Conservation (phyloP, 2,329 filamentous ascomycete species). For the Clarireedia monteithiana region DNA sequence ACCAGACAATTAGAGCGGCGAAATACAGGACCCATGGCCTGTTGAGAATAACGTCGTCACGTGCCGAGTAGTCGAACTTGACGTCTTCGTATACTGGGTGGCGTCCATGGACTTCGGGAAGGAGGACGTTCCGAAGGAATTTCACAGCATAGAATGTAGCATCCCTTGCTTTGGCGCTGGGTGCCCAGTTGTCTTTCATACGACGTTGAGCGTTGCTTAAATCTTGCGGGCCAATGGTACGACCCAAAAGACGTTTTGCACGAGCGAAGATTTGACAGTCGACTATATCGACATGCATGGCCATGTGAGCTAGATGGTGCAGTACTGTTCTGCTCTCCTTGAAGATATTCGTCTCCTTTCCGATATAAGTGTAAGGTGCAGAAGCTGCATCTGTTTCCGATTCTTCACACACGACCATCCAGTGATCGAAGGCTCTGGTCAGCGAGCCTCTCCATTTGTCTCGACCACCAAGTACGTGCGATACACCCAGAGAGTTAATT, state of each 20-base stretch:
- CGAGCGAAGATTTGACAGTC: slow-evolving; percentile 95
- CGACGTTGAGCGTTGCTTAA: slow-evolving; percentile 70
- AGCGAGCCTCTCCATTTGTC: slow-evolving; percentile 87
- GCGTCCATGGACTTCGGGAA: slow-evolving; percentile 41
- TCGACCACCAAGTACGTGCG: slow-evolving; percentile 71
- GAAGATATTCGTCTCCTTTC: slow-evolving; percentile 58
- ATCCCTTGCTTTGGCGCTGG: slow-evolving; percentile 78
- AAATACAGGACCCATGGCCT: slow-evolving; percentile 95
- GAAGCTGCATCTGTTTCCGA: slow-evolving; percentile 49
- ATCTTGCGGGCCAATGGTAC: slow-evolving; percentile 76
- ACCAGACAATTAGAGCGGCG: slow-evolving; percentile 87
- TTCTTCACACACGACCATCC: slow-evolving; percentile 87
- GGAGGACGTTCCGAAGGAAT: slow-evolving; percentile 77
- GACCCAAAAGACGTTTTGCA: slow-evolving; percentile 74
- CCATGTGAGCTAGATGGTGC: slow-evolving; percentile 93
- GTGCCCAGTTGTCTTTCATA: slow-evolving; percentile 86
- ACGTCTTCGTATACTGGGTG: slow-evolving; percentile 29
- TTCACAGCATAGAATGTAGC: slow-evolving; percentile 88
- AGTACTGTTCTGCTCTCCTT: slow-evolving; percentile 85
- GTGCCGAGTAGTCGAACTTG: slow-evolving; percentile 61
- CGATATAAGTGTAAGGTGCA: slow-evolving; percentile 47
- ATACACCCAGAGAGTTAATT: slow-evolving; percentile 75
- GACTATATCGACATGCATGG: slow-evolving; percentile 95
- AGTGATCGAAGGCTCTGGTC: slow-evolving; percentile 83
- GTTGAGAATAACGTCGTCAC: slow-evolving; percentile 84